Evolutionary conservation across 306 rosid genomes (phyloP).

Genomic region (Bauhinia variegata): DNA sequence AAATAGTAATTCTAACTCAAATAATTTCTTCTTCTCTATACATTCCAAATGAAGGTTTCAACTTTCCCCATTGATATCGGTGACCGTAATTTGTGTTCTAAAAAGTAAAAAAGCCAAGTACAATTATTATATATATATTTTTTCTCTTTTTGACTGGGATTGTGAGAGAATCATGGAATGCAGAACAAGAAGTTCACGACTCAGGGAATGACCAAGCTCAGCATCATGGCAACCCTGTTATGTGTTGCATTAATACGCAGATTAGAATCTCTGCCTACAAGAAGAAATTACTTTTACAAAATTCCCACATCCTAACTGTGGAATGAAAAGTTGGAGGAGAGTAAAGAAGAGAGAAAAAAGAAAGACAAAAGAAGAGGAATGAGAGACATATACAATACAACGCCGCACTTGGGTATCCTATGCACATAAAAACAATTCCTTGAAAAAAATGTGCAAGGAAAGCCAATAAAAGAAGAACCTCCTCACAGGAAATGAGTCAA

Average conservation of each 20-base stretch:
- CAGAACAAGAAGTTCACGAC: too few species aligned
- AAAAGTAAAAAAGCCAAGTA: too few species aligned
- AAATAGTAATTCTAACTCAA: too few species aligned
- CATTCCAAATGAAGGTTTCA: too few species aligned
- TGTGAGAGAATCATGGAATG: too few species aligned
- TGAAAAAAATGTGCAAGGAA: conserved; percentile 37
- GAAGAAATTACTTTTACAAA: conserved; percentile 32
- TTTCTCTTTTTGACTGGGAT: too few species aligned
- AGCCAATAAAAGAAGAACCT: conserved; percentile 32
- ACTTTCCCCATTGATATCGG: too few species aligned
- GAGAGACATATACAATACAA: conserved; percentile 6
- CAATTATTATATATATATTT: too few species aligned
- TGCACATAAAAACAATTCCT: conserved; percentile 27
- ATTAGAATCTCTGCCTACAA: conserved; percentile 20
- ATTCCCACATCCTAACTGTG: conserved; percentile 34
- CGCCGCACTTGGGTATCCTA: conserved; percentile 26
- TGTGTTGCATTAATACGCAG: conserved; percentile 8
- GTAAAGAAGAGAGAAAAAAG: too few species aligned
- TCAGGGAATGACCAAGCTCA: not conserved
- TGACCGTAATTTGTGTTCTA: too few species aligned
- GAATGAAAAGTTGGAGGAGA: conserved; percentile 28
- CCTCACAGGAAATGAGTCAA: conserved; percentile 39
- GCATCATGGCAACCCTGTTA: conserved; percentile 6
- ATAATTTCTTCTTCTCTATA: too few species aligned
- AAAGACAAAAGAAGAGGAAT: not conserved